Evolutionary conservation across 768 basidiomycete genomes (phyloP), one percentile per base, ranked within the genome.

Genomic region (Tricholoma matsutake): DNA sequence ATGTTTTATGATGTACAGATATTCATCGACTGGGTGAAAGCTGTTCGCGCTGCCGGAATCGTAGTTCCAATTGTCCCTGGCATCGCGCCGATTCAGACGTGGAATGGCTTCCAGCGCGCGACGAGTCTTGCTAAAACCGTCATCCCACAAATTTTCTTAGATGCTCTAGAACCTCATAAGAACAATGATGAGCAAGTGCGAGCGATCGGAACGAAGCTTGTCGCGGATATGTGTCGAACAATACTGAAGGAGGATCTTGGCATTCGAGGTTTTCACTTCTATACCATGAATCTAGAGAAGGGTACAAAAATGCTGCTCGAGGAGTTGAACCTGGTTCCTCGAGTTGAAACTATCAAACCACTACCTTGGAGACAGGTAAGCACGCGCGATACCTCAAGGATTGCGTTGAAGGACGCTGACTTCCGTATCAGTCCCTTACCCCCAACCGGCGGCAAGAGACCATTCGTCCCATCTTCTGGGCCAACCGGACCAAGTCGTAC

Each of bases 381-480:
- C 52, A 20, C 6, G 0, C 11, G 68, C 4, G 16, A 10, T 29
- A 28, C 22, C 43, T 54, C 47, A 14, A 54, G 1, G 58, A 54
- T 65, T 59, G 2, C 1, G n/a, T 31, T n/a, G n/a, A 16, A 31
- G 16, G 29, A 37, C 58, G 16, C 54, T 68, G 25, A 73, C 43
- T 54, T 31, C 58, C 63, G 65, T 53, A 57, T 14, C 69, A 94
- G 91, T 94, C 88, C 18, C 90, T 98, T 65, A 98, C 96, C 2
- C 94, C 96, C 18, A 92, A 83, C 70, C 84, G 97, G 60, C 89
- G 96, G 54, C 81, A 86, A 64, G 97, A 99, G 76, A 89, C 85
- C 53, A 98, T 96, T 64, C 89, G 97, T 34, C 97, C 97, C 3
- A 98, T 99, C 70, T 98, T 98, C 80, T 98, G 96, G 96, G 94